Evolutionary conservation across 2,329 filamentous ascomycete species (phyloP).

Genomic region (Talaromyces sp.): DNA sequence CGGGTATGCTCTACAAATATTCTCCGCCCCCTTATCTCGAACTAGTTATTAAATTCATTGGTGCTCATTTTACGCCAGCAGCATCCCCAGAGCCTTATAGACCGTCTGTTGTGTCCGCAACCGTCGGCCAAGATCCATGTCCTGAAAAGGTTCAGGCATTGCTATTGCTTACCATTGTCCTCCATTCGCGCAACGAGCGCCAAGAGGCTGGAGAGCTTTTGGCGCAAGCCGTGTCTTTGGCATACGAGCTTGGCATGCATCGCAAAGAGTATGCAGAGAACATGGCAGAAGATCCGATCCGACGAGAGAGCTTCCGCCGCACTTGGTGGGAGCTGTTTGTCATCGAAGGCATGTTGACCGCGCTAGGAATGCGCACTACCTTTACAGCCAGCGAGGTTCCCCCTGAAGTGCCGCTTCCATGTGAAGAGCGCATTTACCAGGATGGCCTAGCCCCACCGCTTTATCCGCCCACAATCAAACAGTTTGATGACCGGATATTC

Average conservation of each 20-base stretch:
- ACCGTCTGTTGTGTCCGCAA: slow-evolving; percentile 30
- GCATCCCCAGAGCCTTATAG: slow-evolving; percentile 47
- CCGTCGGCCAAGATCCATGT: slow-evolving; percentile 42
- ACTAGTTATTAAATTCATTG: slow-evolving; percentile 56
- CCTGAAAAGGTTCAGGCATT: slow-evolving; percentile 73
- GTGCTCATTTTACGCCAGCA: slow-evolving; percentile 51
- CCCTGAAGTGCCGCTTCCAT: slow-evolving; percentile 70
- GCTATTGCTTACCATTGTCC: slow-evolving; percentile 69
- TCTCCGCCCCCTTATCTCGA: slow-evolving; percentile 47
- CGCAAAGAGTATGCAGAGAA: slow-evolving; percentile 62
- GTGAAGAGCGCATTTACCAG: slow-evolving; percentile 68
- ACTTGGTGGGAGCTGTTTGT: slow-evolving; percentile 89
- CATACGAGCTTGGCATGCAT: slow-evolving; percentile 74
- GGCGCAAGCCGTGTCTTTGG: slow-evolving; percentile 64
- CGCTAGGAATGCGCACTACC: slow-evolving; percentile 48
- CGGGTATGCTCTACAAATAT: slow-evolving; percentile 38
- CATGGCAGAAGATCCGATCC: slow-evolving; percentile 63
- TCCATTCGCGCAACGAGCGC: slow-evolving; percentile 73
- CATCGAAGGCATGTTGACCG: slow-evolving; percentile 80
- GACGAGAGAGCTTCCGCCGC: slow-evolving; percentile 79
- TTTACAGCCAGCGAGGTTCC: slow-evolving; percentile 68
- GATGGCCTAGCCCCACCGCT: slow-evolving; percentile 54
- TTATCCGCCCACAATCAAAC: slow-evolving; percentile 60
- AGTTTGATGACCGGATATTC: slow-evolving; percentile 77
- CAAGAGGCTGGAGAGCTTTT: slow-evolving; percentile 67